Percentiles rank a stretch among this genome's conserved stretches.
Evolutionary conservation across 352 stramenopile genomes (phyloP).

Genomic region (Achlya hypogyna): DNA sequence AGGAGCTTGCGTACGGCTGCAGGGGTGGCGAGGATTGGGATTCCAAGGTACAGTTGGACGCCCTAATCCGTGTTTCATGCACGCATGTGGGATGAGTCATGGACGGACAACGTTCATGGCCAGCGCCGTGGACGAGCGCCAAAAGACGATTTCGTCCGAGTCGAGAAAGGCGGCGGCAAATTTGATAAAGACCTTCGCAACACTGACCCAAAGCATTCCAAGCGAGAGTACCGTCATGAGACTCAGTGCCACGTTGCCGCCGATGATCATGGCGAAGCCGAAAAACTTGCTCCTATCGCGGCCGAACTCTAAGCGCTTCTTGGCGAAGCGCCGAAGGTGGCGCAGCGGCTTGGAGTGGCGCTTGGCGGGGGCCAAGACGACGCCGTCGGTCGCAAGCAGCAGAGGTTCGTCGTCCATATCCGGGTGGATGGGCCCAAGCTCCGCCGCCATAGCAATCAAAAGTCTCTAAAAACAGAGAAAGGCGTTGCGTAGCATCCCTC

Average conservation of each 20-base stretch:
- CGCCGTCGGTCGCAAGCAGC: neutral
- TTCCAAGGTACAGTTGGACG: constrained; percentile 9
- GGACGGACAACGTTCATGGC: constrained; percentile 33
- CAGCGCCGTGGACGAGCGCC: constrained; percentile 39
- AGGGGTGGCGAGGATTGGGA: neutral
- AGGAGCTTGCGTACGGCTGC: constrained; percentile 28
- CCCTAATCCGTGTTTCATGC: too few relatives aligned
- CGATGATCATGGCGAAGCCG: constrained; percentile 6
- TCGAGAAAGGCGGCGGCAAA: constrained; percentile 35
- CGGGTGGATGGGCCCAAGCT: neutral
- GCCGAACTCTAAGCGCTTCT: neutral
- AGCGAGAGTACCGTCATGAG: constrained; percentile 9
- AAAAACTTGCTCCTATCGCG: neutral
- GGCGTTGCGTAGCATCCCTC: neutral
- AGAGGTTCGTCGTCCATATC: neutral
- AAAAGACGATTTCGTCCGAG: constrained; percentile 50
- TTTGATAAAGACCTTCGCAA: constrained; percentile 50
- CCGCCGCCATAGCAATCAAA: neutral
- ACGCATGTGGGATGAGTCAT: too few relatives aligned
- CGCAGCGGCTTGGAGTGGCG: neutral
- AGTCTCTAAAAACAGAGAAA: neutral
- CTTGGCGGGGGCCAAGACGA: too few relatives aligned
- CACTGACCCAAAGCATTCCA: constrained; percentile 31
- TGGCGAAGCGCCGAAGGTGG: neutral
- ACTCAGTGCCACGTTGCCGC: constrained; percentile 16